A percentile compares a stretch with the other conserved stretches of the same genome.
phyloP scores from a whole-genome alignment of 768 basidiomycete genomes.

The Mycena filopes region DNA sequence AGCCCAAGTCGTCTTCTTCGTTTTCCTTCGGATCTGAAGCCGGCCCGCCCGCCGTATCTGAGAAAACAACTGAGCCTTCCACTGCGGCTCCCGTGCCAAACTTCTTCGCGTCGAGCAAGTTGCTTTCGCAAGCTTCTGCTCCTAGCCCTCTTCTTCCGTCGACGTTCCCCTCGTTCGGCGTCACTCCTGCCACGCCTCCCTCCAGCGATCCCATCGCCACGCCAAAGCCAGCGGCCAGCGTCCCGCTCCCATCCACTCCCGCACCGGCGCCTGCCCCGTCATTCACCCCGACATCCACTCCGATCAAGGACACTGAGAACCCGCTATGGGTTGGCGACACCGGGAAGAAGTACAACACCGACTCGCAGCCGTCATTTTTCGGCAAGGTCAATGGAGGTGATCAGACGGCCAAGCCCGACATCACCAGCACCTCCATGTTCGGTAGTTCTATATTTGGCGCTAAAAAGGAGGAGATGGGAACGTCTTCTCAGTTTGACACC shows the following conservation, averaged over 20 bases:
- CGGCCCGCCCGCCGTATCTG: background rate
- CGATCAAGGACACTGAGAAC: conserved; percentile 54
- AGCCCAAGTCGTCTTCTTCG: conserved; percentile 3
- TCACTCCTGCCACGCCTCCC: conserved; percentile 31
- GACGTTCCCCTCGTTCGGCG: conserved; percentile 32
- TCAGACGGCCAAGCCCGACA: conserved; percentile 2
- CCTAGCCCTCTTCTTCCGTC: conserved; percentile 26
- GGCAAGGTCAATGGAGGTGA: background rate
- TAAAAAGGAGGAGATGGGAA: conserved; percentile 28
- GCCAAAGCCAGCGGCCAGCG: conserved; percentile 22
- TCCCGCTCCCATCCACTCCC: conserved; percentile 28
- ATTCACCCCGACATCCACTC: conserved; percentile 33
- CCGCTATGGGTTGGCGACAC: conserved; percentile 55
- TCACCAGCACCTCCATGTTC: conserved; percentile 6
- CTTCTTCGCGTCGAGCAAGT: conserved; percentile 69
- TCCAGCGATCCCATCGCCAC: conserved; percentile 25
- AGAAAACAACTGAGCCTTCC: conserved; percentile 9
- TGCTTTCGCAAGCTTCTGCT: conserved; percentile 51
- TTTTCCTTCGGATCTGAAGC: conserved; percentile 5
- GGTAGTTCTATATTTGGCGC: conserved; percentile 23
- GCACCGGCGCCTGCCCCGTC: conserved; percentile 29
- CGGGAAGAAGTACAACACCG: conserved; percentile 32
- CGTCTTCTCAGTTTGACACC: conserved; percentile 20
- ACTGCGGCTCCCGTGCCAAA: conserved; percentile 55
- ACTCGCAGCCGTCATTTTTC: conserved; percentile 22